Evolutionary conservation across 139 green algal genomes (phyloP).

Genomic region (Marvania coccoides): DNA sequence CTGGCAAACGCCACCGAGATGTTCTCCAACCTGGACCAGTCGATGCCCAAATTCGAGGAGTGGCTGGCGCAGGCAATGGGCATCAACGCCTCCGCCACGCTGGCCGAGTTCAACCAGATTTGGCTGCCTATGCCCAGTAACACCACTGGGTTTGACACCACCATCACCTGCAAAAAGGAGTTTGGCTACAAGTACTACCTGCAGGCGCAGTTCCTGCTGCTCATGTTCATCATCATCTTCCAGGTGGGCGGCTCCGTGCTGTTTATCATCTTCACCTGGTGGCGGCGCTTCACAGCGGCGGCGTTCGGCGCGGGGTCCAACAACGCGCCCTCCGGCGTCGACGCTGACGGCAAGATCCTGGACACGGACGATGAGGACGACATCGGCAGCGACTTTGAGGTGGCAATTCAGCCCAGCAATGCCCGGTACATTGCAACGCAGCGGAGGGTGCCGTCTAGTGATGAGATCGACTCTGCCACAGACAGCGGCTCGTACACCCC

Average conservation of each 20-base stretch:
- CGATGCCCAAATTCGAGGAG: constrained; percentile 7
- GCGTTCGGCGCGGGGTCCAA: constrained; percentile 2
- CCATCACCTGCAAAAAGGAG: constrained; percentile 10
- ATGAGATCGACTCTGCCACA: constrained; percentile 6
- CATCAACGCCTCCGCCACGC: constrained; percentile 21
- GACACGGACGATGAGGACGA: constrained; percentile 5
- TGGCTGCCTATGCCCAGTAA: constrained; percentile 8
- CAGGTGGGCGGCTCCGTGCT: constrained; percentile 9
- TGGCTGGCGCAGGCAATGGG: constrained; percentile 21
- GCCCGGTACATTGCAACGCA: background rate
- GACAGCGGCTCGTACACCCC: constrained; percentile 5
- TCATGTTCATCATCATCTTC: constrained; percentile 7
- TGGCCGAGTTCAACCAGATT: constrained; percentile 6
- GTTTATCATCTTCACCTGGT: constrained; percentile 8
- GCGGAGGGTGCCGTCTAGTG: background rate
- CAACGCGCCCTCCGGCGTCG: background rate
- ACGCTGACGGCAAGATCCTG: constrained; percentile 1
- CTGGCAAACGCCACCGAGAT: constrained; percentile 15
- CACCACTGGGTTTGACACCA: constrained; percentile 4
- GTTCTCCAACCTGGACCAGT: constrained; percentile 7
- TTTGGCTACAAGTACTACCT: constrained; percentile 15
- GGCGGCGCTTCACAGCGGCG: constrained; percentile 5
- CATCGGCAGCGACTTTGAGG: background rate
- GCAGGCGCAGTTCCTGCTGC: constrained; percentile 7
- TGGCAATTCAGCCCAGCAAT: constrained; percentile 2